A percentile compares a stretch with the other conserved stretches of the same genome.
phyloP scores from a whole-genome alignment of 78 protist genomes.

The Diacronema lutheri region DNA sequence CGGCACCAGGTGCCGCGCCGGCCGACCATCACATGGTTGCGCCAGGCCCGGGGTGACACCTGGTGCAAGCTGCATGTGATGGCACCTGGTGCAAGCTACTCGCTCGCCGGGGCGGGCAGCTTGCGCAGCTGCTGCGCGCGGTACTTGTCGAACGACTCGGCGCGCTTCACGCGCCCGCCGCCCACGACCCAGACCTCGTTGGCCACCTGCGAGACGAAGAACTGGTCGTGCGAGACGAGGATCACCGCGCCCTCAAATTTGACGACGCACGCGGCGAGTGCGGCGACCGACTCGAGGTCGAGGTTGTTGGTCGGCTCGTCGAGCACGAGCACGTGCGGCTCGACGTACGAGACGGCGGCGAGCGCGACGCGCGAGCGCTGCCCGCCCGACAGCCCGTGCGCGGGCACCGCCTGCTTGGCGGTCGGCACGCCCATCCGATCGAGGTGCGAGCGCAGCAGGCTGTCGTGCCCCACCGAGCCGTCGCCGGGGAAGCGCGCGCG shows the following conservation, averaged over 20 bases:
- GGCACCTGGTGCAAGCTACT: too few species aligned
- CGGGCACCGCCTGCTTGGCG: slow-evolving; percentile 3
- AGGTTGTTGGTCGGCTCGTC: slow-evolving; percentile 67
- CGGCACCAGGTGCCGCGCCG: too few species aligned
- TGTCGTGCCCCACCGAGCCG: too few species aligned
- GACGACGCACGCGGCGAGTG: slow-evolving; percentile 67
- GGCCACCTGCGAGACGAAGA: slow-evolving; percentile 23
- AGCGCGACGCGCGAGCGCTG: slow-evolving; percentile 46
- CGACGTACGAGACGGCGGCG: slow-evolving; percentile 12
- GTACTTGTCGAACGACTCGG: slow-evolving; percentile 19
- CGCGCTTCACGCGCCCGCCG: background rate
- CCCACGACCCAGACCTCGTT: slow-evolving; percentile 33
- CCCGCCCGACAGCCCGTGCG: slow-evolving; percentile 28
- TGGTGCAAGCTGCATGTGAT: too few species aligned
- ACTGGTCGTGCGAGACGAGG: slow-evolving; percentile 78
- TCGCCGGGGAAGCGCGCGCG: background rate
- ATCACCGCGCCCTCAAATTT: slow-evolving; percentile 75
- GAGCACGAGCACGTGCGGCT: slow-evolving; percentile 39
- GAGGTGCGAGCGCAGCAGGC: too few species aligned
- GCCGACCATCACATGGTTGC: too few species aligned
- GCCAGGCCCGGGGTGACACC: too few species aligned
- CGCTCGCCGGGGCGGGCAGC: too few species aligned
- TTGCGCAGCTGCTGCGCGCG: background rate
- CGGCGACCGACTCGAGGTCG: slow-evolving; percentile 57
- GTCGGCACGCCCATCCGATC: too few species aligned